Percentiles rank a stretch among this genome's conserved stretches.
phyloP scores from a whole-genome alignment of 805 yeast species.

The Ogataea naganishii region DNA sequence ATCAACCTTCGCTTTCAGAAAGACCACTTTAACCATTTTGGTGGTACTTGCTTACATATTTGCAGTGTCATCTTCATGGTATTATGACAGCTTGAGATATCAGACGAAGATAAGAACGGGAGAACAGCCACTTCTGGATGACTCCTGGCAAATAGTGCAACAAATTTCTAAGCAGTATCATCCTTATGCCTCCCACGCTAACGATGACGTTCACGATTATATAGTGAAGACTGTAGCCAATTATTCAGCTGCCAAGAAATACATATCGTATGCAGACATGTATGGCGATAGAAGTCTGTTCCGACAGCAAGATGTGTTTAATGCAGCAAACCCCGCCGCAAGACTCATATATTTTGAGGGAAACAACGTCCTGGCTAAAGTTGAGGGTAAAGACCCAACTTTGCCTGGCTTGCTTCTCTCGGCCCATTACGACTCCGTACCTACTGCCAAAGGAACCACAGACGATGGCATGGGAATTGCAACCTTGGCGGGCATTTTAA shows the following conservation, averaged over 20 bases:
- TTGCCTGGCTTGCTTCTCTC: constrained; percentile 67
- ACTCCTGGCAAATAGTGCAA: constrained; percentile 70
- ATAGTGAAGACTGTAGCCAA: constrained; percentile 34
- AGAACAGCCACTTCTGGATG: constrained; percentile 26
- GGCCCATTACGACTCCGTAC: constrained; percentile 87
- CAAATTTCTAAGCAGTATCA: constrained; percentile 58
- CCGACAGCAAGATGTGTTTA: constrained; percentile 41
- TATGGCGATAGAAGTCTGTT: constrained; percentile 33
- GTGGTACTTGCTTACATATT: constrained; percentile 37
- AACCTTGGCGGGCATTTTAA: constrained; percentile 62
- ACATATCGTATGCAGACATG: constrained; percentile 31
- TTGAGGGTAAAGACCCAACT: constrained; percentile 51
- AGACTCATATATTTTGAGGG: constrained; percentile 73
- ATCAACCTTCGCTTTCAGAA: constrained; percentile 59
- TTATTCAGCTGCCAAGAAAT: constrained; percentile 21
- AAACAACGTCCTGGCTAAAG: constrained; percentile 67
- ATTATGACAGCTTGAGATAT: too few species aligned
- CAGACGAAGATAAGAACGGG: too few species aligned
- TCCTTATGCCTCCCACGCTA: constrained; percentile 71
- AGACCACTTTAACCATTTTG: constrained; percentile 56
- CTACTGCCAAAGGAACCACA: constrained; percentile 79
- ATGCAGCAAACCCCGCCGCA: constrained; percentile 28
- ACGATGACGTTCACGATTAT: constrained; percentile 69
- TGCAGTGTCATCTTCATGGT: too few species aligned
- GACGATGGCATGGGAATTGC: constrained; percentile 92